Percentiles rank a stretch among this genome's conserved stretches.
These are phyloP conservation scores for Ascochyta fabae DNA, from an alignment of 2,329 filamentous ascomycete species.

Conservation along the genomic window DNA sequence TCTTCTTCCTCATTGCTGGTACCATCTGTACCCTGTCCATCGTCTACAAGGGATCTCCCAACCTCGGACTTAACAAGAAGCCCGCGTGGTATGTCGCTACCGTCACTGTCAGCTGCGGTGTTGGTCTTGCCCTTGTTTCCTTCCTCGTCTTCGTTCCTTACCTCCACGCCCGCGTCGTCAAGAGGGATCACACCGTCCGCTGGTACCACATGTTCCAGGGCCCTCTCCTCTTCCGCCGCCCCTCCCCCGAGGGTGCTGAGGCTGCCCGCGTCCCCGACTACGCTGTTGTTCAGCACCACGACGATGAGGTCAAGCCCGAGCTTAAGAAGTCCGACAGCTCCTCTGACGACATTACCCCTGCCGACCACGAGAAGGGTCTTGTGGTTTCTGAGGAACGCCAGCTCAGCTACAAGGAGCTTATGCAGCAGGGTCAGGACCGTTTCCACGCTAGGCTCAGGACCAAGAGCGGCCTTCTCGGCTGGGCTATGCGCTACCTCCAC, in stretches of 20 bases:
- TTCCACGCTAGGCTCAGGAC: constrained; percentile 69
- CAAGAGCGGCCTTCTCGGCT: constrained; percentile 73
- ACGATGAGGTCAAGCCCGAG: constrained; percentile 51
- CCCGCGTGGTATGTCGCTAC: constrained; percentile 70
- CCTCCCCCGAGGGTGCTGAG: constrained; percentile 60
- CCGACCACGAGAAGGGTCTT: constrained; percentile 38
- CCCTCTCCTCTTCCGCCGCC: constrained; percentile 64
- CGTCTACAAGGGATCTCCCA: constrained; percentile 81
- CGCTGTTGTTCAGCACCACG: constrained; percentile 71
- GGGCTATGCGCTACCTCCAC: constrained; percentile 80
- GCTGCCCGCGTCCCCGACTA: constrained; percentile 73
- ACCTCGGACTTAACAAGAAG: constrained; percentile 69
- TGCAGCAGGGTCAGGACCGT: constrained; percentile 62
- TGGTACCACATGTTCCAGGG: constrained; percentile 69
- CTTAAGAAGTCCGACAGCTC: constrained; percentile 38
- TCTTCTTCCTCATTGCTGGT: constrained; percentile 78
- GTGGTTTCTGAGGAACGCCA: constrained; percentile 56
- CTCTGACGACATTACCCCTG: constrained; percentile 35
- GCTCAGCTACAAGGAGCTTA: constrained; percentile 66
- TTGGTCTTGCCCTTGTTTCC: constrained; percentile 64
- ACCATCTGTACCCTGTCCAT: constrained; percentile 78
- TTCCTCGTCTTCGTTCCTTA: constrained; percentile 77
- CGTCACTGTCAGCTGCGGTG: constrained; percentile 70
- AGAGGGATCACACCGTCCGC: constrained; percentile 69
- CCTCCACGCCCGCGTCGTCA: constrained; percentile 70